Conservation (phyloP, 768 basidiomycete genomes). For the Termitomyces sp. region DNA sequence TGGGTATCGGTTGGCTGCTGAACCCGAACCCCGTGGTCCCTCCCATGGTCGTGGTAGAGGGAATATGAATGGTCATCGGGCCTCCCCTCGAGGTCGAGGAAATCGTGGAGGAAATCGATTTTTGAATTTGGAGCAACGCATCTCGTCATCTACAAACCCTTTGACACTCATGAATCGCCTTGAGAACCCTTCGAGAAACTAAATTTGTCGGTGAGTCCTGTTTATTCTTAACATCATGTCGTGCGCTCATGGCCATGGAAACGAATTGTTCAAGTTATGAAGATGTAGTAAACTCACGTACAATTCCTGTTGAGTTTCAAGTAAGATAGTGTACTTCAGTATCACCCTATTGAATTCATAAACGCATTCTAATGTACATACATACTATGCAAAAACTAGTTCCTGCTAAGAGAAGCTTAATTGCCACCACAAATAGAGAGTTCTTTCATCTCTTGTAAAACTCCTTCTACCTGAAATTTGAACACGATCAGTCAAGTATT, state of each 20-base stretch:
- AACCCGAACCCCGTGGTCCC: slow-evolving; percentile 1
- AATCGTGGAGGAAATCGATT: slow-evolving; percentile 8
- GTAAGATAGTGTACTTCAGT: no score
- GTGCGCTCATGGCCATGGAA: background rate
- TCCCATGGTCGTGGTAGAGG: background rate
- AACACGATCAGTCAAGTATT: background rate
- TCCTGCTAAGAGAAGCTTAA: slow-evolving; percentile 6
- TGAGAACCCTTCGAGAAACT: background rate
- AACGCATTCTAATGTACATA: slow-evolving; percentile 2
- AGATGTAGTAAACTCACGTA: no score
- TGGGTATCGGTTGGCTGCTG: slow-evolving; percentile 1
- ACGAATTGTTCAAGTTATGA: background rate
- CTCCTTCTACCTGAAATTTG: slow-evolving; percentile 74
- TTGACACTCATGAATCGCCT: slow-evolving; percentile 19
- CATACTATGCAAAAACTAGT: background rate
- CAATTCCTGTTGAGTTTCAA: background rate
- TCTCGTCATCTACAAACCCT: slow-evolving; percentile 18
- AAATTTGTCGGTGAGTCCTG: background rate
- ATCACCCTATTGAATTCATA: background rate
- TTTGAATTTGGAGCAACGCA: slow-evolving; percentile 22
- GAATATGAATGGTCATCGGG: background rate
- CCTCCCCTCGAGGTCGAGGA: slow-evolving; percentile 13
- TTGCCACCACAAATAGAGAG: slow-evolving; percentile 86
- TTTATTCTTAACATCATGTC: background rate
- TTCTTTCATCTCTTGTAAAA: slow-evolving; percentile 96